phyloP scores from a whole-genome alignment of 805 yeast genomes.

The Saccharomyces mikatae region DNA sequence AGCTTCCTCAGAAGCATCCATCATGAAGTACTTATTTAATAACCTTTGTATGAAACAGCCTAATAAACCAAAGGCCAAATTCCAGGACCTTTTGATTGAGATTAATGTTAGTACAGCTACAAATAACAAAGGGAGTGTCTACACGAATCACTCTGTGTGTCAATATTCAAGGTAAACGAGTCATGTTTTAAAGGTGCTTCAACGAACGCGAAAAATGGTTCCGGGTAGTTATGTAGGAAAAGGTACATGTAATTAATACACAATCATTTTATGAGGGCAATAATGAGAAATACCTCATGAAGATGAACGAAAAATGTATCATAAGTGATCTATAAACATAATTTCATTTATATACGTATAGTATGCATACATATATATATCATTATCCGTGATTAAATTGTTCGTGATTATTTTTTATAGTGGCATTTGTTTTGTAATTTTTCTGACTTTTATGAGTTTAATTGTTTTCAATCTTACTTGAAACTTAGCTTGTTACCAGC shows the following conservation, averaged over 20 bases:
- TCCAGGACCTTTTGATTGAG: not conserved
- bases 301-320: not conserved
- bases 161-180: not conserved
- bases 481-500: constrained; percentile 12
- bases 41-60: not conserved
- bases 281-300: not conserved
- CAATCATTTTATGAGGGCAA: not conserved
- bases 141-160: not conserved
- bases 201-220: not conserved
- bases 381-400: not conserved
- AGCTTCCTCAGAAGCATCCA: constrained; percentile 29
- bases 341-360: too few relatives aligned
- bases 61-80: not conserved
- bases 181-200: not conserved
- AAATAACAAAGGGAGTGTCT: not conserved
- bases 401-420: not conserved
- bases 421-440: not conserved
- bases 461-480: not conserved
- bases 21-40: not conserved
- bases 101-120: not conserved
- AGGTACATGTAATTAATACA: not conserved
- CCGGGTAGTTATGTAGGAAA: not conserved
- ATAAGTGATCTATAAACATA: not conserved
- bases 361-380: not conserved
- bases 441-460: not conserved